Conservation (phyloP, 139 green algal species). For the Spirogloea muscicola region DNA sequence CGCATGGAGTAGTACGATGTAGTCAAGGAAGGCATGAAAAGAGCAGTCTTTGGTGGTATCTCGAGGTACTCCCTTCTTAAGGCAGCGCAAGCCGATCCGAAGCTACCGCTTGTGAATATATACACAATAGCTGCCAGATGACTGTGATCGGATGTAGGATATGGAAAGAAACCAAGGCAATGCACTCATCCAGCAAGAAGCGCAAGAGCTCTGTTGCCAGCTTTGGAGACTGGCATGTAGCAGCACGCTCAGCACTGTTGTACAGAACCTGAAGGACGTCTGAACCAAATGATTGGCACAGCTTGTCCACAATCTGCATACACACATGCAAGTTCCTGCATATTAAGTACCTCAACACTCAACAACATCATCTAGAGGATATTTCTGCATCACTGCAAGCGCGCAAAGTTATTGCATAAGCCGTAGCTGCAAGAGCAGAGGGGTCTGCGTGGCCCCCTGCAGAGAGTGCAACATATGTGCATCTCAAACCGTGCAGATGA, state of each 20-base stretch:
- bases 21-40: too few species aligned
- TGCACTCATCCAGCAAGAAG: slow-evolving; percentile 35
- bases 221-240: background rate
- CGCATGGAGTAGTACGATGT: slow-evolving; percentile 14
- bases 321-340: background rate
- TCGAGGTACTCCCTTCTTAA: too few species aligned
- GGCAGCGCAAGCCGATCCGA: too few species aligned
- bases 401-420: background rate
- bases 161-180: slow-evolving; percentile 36
- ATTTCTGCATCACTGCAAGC: background rate
- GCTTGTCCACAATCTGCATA: slow-evolving; percentile 47
- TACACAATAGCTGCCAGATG: too few species aligned
- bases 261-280: slow-evolving; percentile 51
- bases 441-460: too few species aligned
- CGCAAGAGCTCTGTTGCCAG: slow-evolving; percentile 14
- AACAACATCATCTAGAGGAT: too few species aligned
- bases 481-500: background rate
- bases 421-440: background rate
- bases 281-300: slow-evolving; percentile 50
- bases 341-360: background rate
- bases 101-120: too few species aligned
- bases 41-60: too few species aligned
- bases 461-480: too few species aligned
- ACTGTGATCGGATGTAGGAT: too few species aligned
- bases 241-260: slow-evolving; percentile 37